Evolutionary conservation across 345 rosid genomes (phyloP).

Genomic region (Melaleuca alternifolia): DNA sequence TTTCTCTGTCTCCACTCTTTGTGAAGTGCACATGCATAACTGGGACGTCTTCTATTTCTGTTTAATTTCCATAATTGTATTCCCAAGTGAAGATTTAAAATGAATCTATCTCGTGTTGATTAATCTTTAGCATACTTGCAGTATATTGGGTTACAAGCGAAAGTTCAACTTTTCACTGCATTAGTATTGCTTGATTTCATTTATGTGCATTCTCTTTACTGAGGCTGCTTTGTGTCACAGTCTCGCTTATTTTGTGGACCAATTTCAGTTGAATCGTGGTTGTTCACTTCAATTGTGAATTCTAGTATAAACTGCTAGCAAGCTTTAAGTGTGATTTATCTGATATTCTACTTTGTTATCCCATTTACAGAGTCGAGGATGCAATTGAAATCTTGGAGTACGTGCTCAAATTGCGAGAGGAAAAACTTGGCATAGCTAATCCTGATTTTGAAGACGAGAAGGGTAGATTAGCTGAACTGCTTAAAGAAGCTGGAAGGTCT

Average conservation of each 20-base stretch:
- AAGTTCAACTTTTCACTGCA: background rate
- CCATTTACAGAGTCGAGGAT: conserved; percentile 69
- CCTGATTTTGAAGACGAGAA: conserved; percentile 97
- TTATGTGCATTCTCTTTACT: background rate
- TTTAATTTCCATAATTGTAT: background rate
- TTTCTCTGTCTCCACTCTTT: background rate
- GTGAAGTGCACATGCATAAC: background rate
- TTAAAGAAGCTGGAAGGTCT: conserved; percentile 92
- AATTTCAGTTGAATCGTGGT: background rate
- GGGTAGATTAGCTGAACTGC: conserved; percentile 83
- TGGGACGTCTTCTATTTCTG: background rate
- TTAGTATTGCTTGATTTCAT: background rate
- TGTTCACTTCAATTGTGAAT: background rate
- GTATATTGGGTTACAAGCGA: background rate
- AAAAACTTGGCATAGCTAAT: conserved; percentile 93
- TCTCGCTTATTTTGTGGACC: background rate
- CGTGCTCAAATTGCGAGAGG: conserved; percentile 88
- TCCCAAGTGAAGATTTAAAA: background rate
- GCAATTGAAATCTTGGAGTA: conserved; percentile 92
- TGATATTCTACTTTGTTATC: background rate
- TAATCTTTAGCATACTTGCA: background rate
- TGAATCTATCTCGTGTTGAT: background rate
- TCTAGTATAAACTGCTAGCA: background rate
- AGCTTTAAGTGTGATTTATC: background rate
- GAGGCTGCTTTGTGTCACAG: background rate